phyloP scores from a whole-genome alignment of 2,329 filamentous ascomycete species.

The Neonectria neomacrospora region DNA sequence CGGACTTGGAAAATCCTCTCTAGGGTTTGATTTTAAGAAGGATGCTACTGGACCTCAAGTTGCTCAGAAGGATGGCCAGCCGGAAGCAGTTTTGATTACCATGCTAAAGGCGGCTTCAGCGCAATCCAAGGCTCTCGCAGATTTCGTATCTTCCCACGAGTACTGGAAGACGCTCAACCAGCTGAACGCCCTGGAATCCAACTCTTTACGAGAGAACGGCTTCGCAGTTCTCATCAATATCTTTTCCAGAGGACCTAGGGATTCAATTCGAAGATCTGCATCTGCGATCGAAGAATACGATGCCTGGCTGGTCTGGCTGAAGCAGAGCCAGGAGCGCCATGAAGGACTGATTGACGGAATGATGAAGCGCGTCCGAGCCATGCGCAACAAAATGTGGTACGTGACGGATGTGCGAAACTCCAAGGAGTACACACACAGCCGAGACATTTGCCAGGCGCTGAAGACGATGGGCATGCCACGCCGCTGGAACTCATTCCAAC shows the following conservation, averaged over 20 bases:
- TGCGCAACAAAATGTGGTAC: slow-evolving; percentile 99
- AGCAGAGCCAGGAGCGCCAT: slow-evolving; percentile 82
- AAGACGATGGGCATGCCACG: slow-evolving; percentile 86
- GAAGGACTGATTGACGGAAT: slow-evolving; percentile 79
- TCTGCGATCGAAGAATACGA: slow-evolving; percentile 82
- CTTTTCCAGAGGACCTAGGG: slow-evolving; percentile 76
- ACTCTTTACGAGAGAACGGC: slow-evolving; percentile 72
- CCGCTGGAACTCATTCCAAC: slow-evolving; percentile 63
- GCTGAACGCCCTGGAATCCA: slow-evolving; percentile 70
- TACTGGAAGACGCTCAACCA: slow-evolving; percentile 87
- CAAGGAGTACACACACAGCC: slow-evolving; percentile 85
- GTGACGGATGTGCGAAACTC: slow-evolving; percentile 93
- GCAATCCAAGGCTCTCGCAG: slow-evolving; percentile 80
- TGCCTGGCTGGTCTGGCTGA: slow-evolving; percentile 84
- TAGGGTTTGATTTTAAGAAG: slow-evolving; percentile 20
- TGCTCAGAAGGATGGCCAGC: slow-evolving; percentile 49
- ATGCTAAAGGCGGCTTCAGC: slow-evolving; percentile 83
- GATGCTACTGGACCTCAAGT: slow-evolving; percentile 21
- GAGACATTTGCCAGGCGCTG: slow-evolving; percentile 85
- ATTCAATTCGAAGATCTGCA: slow-evolving; percentile 75
- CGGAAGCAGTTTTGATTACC: slow-evolving; percentile 69
- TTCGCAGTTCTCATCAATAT: slow-evolving; percentile 79
- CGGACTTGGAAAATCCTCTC: slow-evolving; percentile 23
- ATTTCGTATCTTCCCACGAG: slow-evolving; percentile 84
- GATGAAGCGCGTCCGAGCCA: slow-evolving; percentile 76